Conservation (phyloP, 2,329 filamentous ascomycete species). For the Cordyceps pruinosa region DNA sequence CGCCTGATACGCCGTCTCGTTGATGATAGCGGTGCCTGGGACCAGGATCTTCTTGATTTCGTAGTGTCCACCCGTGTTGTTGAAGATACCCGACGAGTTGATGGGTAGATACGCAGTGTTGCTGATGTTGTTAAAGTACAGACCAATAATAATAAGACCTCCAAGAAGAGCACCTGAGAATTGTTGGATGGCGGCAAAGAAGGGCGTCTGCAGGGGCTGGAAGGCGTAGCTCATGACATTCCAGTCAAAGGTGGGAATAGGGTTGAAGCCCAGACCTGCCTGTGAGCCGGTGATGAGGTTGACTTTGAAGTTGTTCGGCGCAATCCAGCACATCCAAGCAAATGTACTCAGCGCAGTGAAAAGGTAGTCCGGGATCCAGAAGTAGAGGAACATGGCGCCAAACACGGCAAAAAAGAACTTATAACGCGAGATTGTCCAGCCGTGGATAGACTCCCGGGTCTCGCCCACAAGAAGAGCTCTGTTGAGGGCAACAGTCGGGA, state of each 20-base stretch:
- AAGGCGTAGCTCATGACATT: neutral
- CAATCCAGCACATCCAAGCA: slow-evolving; percentile 42
- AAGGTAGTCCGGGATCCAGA: slow-evolving; percentile 38
- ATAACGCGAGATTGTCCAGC: slow-evolving; percentile 35
- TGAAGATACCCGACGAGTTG: slow-evolving; percentile 40
- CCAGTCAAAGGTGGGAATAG: slow-evolving; percentile 10
- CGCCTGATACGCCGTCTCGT: slow-evolving; percentile 28
- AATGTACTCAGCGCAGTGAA: slow-evolving; percentile 36
- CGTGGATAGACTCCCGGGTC: slow-evolving; percentile 29
- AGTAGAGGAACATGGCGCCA: slow-evolving; percentile 34
- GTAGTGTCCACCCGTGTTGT: slow-evolving; percentile 36
- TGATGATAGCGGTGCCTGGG: slow-evolving; percentile 22
- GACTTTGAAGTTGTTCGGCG: slow-evolving; percentile 33
- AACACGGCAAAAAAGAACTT: slow-evolving; percentile 33
- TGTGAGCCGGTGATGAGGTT: slow-evolving; percentile 18
- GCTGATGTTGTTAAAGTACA: slow-evolving; percentile 30
- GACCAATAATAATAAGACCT: slow-evolving; percentile 6
- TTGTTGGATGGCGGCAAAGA: slow-evolving; percentile 5
- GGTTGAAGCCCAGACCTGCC: slow-evolving; percentile 2
- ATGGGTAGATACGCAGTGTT: slow-evolving; percentile 41
- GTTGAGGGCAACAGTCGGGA: slow-evolving; percentile 21
- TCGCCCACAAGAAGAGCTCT: slow-evolving; percentile 24
- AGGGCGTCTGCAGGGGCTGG: slow-evolving; percentile 2
- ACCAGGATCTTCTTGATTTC: slow-evolving; percentile 38
- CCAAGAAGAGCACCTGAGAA: neutral